Evolutionary conservation across 2,329 filamentous ascomycete genomes (phyloP).

Genomic region (Alternaria dauci): DNA sequence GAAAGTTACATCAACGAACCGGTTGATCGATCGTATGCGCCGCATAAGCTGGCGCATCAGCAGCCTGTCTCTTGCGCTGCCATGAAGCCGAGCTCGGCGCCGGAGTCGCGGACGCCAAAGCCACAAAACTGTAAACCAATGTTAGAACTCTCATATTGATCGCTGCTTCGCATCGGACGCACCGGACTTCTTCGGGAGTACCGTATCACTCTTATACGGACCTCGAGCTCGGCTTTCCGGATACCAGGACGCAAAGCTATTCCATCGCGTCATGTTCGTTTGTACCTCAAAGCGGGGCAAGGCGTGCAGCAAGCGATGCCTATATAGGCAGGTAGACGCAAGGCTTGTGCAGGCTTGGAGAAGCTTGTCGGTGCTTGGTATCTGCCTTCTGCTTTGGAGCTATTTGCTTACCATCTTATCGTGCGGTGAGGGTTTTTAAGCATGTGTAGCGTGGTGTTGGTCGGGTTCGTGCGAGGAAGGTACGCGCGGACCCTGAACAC

Average conservation of each 20-base stretch:
- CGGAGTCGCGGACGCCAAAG: conserved; percentile 12
- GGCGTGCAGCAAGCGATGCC: conserved; percentile 16
- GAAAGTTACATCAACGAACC: conserved; percentile 12
- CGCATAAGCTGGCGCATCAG: conserved; percentile 24
- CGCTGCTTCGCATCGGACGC: neutral
- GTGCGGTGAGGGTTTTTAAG: neutral
- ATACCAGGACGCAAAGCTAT: neutral
- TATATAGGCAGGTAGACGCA: conserved; percentile 21
- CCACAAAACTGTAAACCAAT: conserved; percentile 13
- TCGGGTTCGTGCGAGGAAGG: neutral
- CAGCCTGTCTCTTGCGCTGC: conserved; percentile 24
- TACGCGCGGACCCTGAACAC: neutral
- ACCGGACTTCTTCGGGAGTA: neutral
- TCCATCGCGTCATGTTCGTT: conserved; percentile 16
- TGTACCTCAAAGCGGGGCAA: conserved; percentile 14
- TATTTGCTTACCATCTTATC: neutral
- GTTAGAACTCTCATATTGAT: conserved; percentile 20
- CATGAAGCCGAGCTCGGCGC: conserved; percentile 3
- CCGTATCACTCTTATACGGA: conserved; percentile 5
- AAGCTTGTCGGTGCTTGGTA: conserved; percentile 27
- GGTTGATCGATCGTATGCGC: conserved; percentile 38
- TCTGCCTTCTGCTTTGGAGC: conserved; percentile 1
- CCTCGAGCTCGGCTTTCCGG: neutral
- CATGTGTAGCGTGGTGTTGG: neutral
- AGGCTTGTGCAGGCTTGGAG: conserved; percentile 27